Evolutionary conservation across 345 rosid species (phyloP), one percentile per base, ranked within the genome.

Genomic region (Populus tremula): DNA sequence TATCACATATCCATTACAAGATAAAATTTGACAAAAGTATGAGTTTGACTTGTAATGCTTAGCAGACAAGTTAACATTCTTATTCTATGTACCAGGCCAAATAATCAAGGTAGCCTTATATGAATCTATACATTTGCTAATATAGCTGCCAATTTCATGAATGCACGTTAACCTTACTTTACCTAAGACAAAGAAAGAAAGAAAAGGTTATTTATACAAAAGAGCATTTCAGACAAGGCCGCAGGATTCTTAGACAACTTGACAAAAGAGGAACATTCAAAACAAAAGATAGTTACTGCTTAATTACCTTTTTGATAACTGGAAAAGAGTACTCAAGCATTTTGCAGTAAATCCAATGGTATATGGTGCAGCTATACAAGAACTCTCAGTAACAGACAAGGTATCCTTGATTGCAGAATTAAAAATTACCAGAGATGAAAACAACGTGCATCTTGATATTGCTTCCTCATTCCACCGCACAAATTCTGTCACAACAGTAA

Each of bases 381-480:
- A 39, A 8, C 67, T 76, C 73, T 45, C 47, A 73, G 70, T 8
- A 62, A 70, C 7, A 53, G 50, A 65, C 33, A 23, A 72, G 38
- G 27, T 11, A 10, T 50, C 71, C 62, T 50, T 12, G 62, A 73
- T 50, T 31, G 64, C 10, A 59, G 75, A 50, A 78, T 50, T 35
- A 74, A 76, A 77, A 17, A 72, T 89, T 85, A 96, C 98, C 82
- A 89, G 94, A 86, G 97, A 91, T 70, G 98, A 94, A 78, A 96
- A 92, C 68, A 92, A 80, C 53, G 90, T 84, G 92, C 97, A 90
- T 94, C 99, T 90, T 79, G 98, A 83, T 82, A 92, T 89, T 75
- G 99, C 94, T 89, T 96, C 99, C 86, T 96, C 99, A 82, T 94
- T 96, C 99, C 98, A 96, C 53, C 92, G 91, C 72, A 90, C 95